Evolutionary conservation across 2,329 filamentous ascomycete species (phyloP).

Genomic region (Aspergillus spinulosporus): DNA sequence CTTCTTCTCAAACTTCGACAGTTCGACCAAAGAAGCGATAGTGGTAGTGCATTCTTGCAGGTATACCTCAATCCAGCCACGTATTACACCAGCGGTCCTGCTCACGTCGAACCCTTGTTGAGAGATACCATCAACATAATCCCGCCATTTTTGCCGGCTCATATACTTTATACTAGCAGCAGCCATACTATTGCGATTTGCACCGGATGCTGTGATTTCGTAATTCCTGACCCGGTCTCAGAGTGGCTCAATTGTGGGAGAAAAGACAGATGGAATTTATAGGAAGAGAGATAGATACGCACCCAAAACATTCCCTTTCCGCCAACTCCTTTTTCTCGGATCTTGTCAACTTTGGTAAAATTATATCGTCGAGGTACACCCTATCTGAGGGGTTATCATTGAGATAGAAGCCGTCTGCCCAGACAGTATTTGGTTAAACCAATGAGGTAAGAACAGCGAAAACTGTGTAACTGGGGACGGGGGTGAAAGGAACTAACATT

Average conservation of each 20-base stretch:
- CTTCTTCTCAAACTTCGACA: slow-evolving; percentile 5
- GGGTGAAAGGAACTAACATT: background rate
- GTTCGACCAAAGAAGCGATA: slow-evolving; percentile 15
- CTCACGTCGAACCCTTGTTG: slow-evolving; percentile 19
- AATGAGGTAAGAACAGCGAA: background rate
- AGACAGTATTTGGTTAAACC: background rate
- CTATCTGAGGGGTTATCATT: slow-evolving; percentile 36
- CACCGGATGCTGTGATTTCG: slow-evolving; percentile 29
- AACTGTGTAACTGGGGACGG: background rate
- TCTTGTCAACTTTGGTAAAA: slow-evolving; percentile 27
- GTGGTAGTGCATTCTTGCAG: slow-evolving; percentile 27
- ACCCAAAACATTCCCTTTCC: slow-evolving; percentile 30
- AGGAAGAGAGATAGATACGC: background rate
- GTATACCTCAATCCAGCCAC: slow-evolving; percentile 30
- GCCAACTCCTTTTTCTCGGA: slow-evolving; percentile 27
- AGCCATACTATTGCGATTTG: slow-evolving; percentile 31
- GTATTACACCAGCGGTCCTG: slow-evolving; percentile 28
- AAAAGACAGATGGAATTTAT: background rate
- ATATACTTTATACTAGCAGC: slow-evolving; percentile 36
- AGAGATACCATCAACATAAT: slow-evolving; percentile 29
- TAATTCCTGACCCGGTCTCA: slow-evolving; percentile 30
- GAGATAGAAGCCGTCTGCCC: slow-evolving; percentile 39
- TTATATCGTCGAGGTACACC: slow-evolving; percentile 38
- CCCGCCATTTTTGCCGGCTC: slow-evolving; percentile 29
- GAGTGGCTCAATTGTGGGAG: background rate